Conservation (phyloP, 116 monocot species). For the Iris pallida region DNA sequence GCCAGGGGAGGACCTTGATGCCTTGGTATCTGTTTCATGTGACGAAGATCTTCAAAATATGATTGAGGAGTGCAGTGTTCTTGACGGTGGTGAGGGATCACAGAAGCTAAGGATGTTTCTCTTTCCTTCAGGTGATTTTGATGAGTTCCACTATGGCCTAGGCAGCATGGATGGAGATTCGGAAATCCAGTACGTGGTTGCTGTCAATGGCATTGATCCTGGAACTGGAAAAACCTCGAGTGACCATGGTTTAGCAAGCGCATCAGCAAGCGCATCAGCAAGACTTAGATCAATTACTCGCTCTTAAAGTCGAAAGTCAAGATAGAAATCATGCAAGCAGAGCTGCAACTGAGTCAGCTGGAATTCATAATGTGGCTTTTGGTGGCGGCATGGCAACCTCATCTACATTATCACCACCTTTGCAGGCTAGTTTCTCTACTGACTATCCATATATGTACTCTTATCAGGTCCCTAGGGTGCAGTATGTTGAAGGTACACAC, state of each 20-base stretch:
- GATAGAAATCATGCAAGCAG: conserved; percentile 18
- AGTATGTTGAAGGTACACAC: conserved; percentile 31
- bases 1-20: conserved; percentile 96
- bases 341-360: conserved; percentile 17
- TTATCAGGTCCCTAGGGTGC: conserved; percentile 19
- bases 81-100: conserved; percentile 55
- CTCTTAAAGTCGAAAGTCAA: conserved; percentile 31
- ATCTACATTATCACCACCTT: conserved; percentile 7
- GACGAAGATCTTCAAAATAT: conserved; percentile 95
- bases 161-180: conserved; percentile 83
- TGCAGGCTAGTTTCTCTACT: conserved; percentile 21
- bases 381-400: conserved; percentile 10
- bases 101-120: conserved; percentile 96
- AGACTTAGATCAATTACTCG: conserved; percentile 59
- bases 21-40: conserved; percentile 80
- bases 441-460: conserved; percentile 19
- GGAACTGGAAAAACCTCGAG: conserved; percentile 34
- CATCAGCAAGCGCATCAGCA: conserved; percentile 45
- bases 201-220: conserved; percentile 85
- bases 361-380: conserved; percentile 18
- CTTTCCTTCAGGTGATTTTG: conserved; percentile 56
- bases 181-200: conserved; percentile 85
- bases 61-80: conserved; percentile 88
- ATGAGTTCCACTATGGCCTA: conserved; percentile 63
- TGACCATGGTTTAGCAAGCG: conserved; percentile 34